Evolutionary conservation across 2,329 filamentous ascomycete genomes (phyloP), one percentile per base, ranked within the genome.

Genomic region (Rutstroemia sp.): DNA sequence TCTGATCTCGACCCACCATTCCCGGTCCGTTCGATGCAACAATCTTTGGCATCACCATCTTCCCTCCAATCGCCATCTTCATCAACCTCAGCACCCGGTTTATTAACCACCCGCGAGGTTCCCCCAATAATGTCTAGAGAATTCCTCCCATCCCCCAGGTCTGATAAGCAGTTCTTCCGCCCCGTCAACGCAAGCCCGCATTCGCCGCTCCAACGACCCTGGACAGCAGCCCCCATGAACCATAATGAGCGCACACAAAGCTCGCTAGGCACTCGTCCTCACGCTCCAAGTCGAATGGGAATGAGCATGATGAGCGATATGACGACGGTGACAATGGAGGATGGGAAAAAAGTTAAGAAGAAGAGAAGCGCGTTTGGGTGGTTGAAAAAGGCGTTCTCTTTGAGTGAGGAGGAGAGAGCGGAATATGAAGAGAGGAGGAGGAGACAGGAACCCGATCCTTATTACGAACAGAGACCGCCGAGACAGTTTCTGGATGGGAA

Each of bases 321-420:
- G 54, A 77, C 75, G 3, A 62, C 58, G 1, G 72, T 77, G 5
- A 57, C 55, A 49, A 76, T 74, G 14, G 63, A 64, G 34, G 56
- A 63, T 27, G 63, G 61, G 16, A 65, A 65, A 58, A 69, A 76
- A 39, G 66, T 84, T 5, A 85, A 85, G 69, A 86, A 85, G 73
- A 86, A 86, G 73, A 78, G 81, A 60, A 85, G 83, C 63, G 81
- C 82, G 1, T 84, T 86, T 64, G 83, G 82, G 2, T 86, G 83
- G 83, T 69, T 86, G 56, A 86, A 85, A 69, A 86, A 86, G 71
- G 82, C 82, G 0, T 86, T 86, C 52, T 80, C 78, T 37, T 70
- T 86, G 25, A 82, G 84, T 58, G 83, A 86, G 21, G 81, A 85
- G 48, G 83, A 86, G 68, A 77, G 76, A 52, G 74, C 76, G 8